Conservation (phyloP, 257 asterid genomes). For the Handroanthus guayacan region DNA sequence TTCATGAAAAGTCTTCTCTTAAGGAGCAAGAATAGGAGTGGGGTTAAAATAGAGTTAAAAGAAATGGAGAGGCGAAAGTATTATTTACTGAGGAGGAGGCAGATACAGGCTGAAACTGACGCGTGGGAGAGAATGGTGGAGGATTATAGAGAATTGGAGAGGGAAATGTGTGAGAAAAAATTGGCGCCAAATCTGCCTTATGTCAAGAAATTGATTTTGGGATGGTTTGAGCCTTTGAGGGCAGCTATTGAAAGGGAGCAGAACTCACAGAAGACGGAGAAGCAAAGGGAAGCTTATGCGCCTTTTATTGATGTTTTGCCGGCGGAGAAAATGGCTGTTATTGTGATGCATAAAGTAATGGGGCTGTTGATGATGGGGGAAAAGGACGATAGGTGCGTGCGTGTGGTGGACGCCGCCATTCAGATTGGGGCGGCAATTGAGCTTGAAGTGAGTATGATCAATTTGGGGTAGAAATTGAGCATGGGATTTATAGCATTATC, state of each 20-base stretch:
- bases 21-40: conserved; percentile 52
- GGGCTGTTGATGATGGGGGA: conserved; percentile 92
- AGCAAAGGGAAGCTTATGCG: conserved; percentile 69
- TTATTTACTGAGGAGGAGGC: conserved; percentile 70
- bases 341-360: conserved; percentile 95
- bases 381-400: conserved; percentile 76
- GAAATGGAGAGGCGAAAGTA: conserved; percentile 86
- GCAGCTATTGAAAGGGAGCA: conserved; percentile 83
- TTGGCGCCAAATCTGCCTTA: conserved; percentile 91
- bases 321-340: conserved; percentile 92
- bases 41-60: conserved; percentile 63
- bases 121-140: conserved; percentile 95
- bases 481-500: conserved; percentile 15
- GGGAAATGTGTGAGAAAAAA: conserved; percentile 93
- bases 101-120: conserved; percentile 84
- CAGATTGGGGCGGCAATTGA: conserved; percentile 88
- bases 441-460: conserved; percentile 68
- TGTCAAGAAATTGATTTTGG: conserved; percentile 77
- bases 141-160: conserved; percentile 85
- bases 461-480: background rate
- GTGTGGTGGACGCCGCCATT: conserved; percentile 89
- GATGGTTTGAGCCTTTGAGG: conserved; percentile 93
- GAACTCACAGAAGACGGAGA: conserved; percentile 59
- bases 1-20: conserved; percentile 70
- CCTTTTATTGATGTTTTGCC: conserved; percentile 78